Evolutionary conservation across 192 early-diverging fungal genomes (phyloP), one percentile per base, ranked within the genome.

Genomic region (Backusella parvicylindrica): DNA sequence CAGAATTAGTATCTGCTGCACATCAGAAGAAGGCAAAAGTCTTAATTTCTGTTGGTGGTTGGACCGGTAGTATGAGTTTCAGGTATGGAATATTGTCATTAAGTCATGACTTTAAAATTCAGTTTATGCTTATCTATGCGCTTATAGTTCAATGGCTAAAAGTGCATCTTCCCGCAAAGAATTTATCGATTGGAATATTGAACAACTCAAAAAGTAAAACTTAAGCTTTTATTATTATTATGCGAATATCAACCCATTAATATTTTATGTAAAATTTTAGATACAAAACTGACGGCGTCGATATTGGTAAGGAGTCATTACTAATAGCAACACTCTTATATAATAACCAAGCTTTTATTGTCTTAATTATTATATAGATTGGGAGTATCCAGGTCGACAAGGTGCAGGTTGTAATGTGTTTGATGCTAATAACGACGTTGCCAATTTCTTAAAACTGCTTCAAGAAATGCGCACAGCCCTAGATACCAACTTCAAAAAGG

Each of bases 321-420:
- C 0, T 15, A 50, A 21, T 16, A 18, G 23, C 21, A 35, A 40
- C 2, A 21, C 23, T 28, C 53, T 9, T n/a, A 1, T 36, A 5
- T 23, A n/a, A 60, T 43, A 47, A 26, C 7, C 31, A 7, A 43
- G 15, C 36, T 36, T 68, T 21, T 38, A 23, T 70, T 56, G 16
- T 6, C 11, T 31, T 64, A 40, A 53, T 18, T 23, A 40, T 36
- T 49, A n/a, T n/a, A n/a, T n/a, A 77, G 76, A 63, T 35, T 81
- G 85, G 82, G 92, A 94, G 78, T 93, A 91, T 70, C 92, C 92
- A 18, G 89, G 90, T 28, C 81, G 89, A 47, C 77, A 86, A 31
- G 87, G 91, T 47, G 85, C 85, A 53, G 77, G 82, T 9, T 92
- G 90, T 78, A 91, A 90, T 75, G 33, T 47, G 12, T 81, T 89